A percentile compares a stretch with the other conserved stretches of the same genome.
phyloP scores from a whole-genome alignment of 176 grass and related monocot species.

The Melocanna baccifera region DNA sequence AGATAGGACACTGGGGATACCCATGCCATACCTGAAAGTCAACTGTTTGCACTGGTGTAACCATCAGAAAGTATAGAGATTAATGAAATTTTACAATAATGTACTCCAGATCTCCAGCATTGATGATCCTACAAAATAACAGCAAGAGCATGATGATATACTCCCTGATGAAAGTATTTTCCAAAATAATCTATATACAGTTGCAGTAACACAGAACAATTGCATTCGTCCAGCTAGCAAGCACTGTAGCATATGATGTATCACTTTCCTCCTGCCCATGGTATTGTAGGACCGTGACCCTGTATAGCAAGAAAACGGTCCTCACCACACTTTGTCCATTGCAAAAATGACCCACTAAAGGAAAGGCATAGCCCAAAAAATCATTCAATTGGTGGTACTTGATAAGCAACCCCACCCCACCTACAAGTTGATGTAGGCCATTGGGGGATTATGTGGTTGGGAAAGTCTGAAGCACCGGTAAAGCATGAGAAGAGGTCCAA shows the following conservation, averaged over 20 bases:
- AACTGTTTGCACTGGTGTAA: background rate
- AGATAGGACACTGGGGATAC: background rate
- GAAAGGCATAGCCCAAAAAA: slow-evolving; percentile 17
- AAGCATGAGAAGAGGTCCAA: slow-evolving; percentile 11
- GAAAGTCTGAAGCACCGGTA: background rate
- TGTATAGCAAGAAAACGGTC: background rate
- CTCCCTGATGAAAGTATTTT: background rate
- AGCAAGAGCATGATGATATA: background rate
- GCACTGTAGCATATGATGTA: background rate
- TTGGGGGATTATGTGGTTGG: slow-evolving; percentile 22
- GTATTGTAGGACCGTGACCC: background rate
- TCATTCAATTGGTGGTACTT: slow-evolving; percentile 12
- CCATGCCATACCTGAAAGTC: slow-evolving; percentile 8
- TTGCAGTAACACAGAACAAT: background rate
- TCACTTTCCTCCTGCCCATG: background rate
- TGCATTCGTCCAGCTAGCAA: background rate
- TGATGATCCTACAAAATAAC: background rate
- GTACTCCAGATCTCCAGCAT: too few relatives aligned
- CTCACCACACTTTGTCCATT: slow-evolving; percentile 13
- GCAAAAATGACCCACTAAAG: slow-evolving; percentile 31
- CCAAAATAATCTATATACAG: background rate
- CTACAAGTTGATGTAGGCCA: slow-evolving; percentile 38
- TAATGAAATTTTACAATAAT: background rate
- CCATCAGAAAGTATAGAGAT: background rate
- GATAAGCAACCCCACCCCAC: slow-evolving; percentile 29